phyloP scores from a whole-genome alignment of 2,329 filamentous ascomycete genomes.

The Rutstroemia sydowiana region DNA sequence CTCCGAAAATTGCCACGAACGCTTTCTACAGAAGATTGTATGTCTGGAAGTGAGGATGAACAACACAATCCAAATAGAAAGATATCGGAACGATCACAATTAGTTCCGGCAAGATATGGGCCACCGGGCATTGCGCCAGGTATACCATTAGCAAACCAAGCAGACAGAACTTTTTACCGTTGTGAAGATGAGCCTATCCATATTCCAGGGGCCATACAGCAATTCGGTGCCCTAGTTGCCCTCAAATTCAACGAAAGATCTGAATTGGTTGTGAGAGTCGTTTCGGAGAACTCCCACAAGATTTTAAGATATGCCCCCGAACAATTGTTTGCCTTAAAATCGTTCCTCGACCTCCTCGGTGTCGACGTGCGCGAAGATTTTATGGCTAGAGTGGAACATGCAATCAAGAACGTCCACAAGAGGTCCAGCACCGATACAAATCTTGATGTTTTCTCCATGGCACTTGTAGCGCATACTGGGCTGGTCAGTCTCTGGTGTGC shows the following conservation, averaged over 20 bases:
- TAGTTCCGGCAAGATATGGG: constrained; percentile 15
- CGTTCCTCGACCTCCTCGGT: constrained; percentile 78
- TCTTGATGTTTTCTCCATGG: constrained; percentile 78
- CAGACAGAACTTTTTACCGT: constrained; percentile 29
- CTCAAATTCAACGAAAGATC: constrained; percentile 64
- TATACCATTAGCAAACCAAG: constrained; percentile 3
- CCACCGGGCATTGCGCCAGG: constrained; percentile 16
- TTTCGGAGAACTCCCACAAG: constrained; percentile 70
- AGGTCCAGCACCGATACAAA: constrained; percentile 51
- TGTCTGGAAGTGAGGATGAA: not conserved
- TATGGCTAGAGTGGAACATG: not conserved
- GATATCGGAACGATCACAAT: constrained; percentile 13
- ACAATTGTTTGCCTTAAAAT: constrained; percentile 65
- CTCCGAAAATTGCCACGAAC: constrained; percentile 13
- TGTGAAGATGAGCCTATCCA: constrained; percentile 93
- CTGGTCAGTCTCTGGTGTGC: constrained; percentile 6
- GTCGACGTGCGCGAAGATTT: constrained; percentile 53
- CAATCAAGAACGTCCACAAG: not conserved
- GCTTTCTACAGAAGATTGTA: not conserved
- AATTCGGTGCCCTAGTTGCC: constrained; percentile 72
- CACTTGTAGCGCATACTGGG: constrained; percentile 27
- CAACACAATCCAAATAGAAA: not conserved
- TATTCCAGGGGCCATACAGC: constrained; percentile 48
- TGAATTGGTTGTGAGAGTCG: constrained; percentile 61
- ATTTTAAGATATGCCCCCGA: constrained; percentile 72